phyloP scores from a whole-genome alignment of 2,329 filamentous ascomycete species.

The Pyrenochaeta sp. region DNA sequence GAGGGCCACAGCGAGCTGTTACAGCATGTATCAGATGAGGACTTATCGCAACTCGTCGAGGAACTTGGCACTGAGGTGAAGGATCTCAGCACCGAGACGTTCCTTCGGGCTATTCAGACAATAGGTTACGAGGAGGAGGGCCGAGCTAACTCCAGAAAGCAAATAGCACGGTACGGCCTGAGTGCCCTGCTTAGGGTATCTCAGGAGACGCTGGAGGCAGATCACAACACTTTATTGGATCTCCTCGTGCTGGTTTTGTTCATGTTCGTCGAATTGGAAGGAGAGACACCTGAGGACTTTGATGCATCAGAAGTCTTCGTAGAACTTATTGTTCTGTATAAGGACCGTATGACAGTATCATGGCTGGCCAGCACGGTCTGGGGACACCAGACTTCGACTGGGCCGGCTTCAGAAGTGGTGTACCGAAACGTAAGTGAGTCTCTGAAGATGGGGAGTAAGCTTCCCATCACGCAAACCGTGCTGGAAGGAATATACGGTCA shows the following conservation, averaged over 20 bases:
- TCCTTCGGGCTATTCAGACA: slow-evolving; percentile 61
- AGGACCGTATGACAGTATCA: slow-evolving; percentile 45
- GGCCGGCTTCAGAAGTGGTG: slow-evolving; percentile 35
- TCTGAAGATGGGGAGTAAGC: slow-evolving; percentile 32
- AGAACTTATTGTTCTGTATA: slow-evolving; percentile 63
- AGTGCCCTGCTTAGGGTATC: slow-evolving; percentile 78
- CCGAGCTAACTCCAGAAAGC: slow-evolving; percentile 52
- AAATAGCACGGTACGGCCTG: slow-evolving; percentile 77
- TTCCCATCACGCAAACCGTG: slow-evolving; percentile 47
- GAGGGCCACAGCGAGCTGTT: slow-evolving; percentile 81
- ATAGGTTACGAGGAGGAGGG: slow-evolving; percentile 53
- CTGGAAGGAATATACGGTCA: slow-evolving; percentile 47
- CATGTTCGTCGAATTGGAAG: slow-evolving; percentile 73
- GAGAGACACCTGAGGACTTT: slow-evolving; percentile 74
- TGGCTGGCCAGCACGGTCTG: slow-evolving; percentile 48
- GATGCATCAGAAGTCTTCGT: slow-evolving; percentile 67
- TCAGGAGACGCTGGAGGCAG: slow-evolving; percentile 78
- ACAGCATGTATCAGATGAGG: slow-evolving; percentile 82
- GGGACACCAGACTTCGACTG: slow-evolving; percentile 41
- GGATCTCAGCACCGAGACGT: slow-evolving; percentile 58
- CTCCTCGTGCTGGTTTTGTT: slow-evolving; percentile 84
- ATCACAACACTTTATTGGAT: slow-evolving; percentile 79
- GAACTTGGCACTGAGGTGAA: slow-evolving; percentile 63
- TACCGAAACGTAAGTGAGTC: slow-evolving; percentile 37
- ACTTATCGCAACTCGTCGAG: slow-evolving; percentile 65